Evolutionary conservation across 306 rosid genomes (phyloP).

Genomic region (Inga leiocalycina): DNA sequence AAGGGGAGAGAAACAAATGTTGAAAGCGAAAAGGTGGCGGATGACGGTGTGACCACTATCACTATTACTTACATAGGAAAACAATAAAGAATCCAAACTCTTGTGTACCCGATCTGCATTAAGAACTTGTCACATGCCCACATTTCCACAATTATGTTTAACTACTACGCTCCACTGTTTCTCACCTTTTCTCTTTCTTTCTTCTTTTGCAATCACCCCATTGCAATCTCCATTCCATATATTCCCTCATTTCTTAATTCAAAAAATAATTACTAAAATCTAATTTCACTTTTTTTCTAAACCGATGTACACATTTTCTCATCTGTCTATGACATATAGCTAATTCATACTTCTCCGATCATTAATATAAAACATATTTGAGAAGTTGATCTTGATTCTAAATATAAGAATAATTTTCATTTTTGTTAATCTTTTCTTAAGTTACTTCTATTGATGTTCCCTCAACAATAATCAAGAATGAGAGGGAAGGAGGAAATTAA

Average conservation of each 20-base stretch:
- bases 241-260: not conserved
- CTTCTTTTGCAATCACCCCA: not conserved
- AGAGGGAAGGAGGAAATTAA: no score
- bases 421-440: no score
- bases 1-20: slow-evolving; percentile 22
- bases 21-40: slow-evolving; percentile 3
- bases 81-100: not conserved
- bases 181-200: not conserved
- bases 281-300: no score
- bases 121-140: slow-evolving; percentile 8
- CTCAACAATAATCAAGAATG: no score
- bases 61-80: not conserved
- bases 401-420: no score
- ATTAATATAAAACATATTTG: no score
- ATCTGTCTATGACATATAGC: no score
- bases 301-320: no score
- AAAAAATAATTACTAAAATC: no score
- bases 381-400: no score
- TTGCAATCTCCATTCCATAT: not conserved
- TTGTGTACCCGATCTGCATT: not conserved
- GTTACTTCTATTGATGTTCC: no score
- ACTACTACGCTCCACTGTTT: not conserved
- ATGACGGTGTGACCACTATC: slow-evolving; percentile 32
- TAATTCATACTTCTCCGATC: no score
- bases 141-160: not conserved